These are phyloP conservation scores for Debaryomyces udenii DNA, from an alignment of 1,139 yeast species.

Conservation along the genomic window DNA sequence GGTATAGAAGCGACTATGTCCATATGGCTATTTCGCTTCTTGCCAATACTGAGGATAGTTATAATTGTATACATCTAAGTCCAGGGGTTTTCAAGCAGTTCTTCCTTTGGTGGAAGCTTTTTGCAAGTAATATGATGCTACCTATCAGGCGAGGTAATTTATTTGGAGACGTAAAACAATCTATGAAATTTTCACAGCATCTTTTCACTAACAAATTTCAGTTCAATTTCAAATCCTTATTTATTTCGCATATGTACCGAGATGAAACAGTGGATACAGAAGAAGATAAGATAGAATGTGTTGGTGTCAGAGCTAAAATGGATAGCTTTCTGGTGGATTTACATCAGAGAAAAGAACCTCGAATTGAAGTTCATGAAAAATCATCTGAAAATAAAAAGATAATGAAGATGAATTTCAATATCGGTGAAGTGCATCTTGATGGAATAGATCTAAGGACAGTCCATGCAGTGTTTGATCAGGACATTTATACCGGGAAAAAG, in stretches of 20 bases:
- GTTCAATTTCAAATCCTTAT: conserved; percentile 42
- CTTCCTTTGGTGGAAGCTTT: conserved; percentile 50
- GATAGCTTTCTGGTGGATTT: conserved; percentile 45
- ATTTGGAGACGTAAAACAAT: conserved; percentile 40
- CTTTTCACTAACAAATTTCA: conserved; percentile 45
- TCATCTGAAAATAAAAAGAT: conserved; percentile 32
- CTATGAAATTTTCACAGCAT: conserved; percentile 47
- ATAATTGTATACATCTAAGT: conserved; percentile 46
- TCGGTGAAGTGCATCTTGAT: conserved; percentile 45
- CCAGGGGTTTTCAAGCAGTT: conserved; percentile 45
- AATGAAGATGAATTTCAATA: conserved; percentile 48
- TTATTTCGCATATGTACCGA: conserved; percentile 44
- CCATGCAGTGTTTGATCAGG: conserved; percentile 33
- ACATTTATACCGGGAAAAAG: conserved; percentile 24
- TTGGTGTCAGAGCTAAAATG: conserved; percentile 46
- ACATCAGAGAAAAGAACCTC: conserved; percentile 50
- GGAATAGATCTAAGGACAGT: conserved; percentile 46
- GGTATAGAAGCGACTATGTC: conserved; percentile 44
- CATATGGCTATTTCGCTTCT: conserved; percentile 55
- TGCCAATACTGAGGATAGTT: conserved; percentile 47
- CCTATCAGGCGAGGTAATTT: conserved; percentile 44
- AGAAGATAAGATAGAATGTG: conserved; percentile 35
- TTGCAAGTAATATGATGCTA: conserved; percentile 45
- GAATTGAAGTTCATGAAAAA: conserved; percentile 35
- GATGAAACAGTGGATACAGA: conserved; percentile 26